Conservation (phyloP, 805 yeast genomes). For the Saccharomycopsis capsularis region DNA sequence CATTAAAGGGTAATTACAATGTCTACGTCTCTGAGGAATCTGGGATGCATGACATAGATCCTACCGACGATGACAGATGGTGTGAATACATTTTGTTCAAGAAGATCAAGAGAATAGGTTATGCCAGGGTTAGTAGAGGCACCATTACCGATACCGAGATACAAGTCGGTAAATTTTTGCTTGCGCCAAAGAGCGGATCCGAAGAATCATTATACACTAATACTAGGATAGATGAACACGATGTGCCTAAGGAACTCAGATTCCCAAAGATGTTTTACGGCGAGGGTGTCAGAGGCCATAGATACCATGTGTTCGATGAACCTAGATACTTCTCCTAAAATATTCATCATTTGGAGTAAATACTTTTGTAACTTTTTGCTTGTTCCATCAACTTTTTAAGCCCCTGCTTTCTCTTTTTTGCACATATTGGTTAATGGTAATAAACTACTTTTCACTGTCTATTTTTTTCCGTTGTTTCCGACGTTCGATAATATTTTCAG, state of each 20-base stretch:
- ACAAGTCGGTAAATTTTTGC: constrained; percentile 85
- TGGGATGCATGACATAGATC: constrained; percentile 91
- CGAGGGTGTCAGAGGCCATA: constrained; percentile 89
- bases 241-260: constrained; percentile 53
- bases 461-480: too few relatives aligned
- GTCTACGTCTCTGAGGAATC: constrained; percentile 79
- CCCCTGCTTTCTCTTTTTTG: too few relatives aligned
- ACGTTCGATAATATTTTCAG: too few relatives aligned
- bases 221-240: constrained; percentile 46
- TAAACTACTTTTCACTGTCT: too few relatives aligned
- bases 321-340: constrained; percentile 65
- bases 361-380: too few relatives aligned
- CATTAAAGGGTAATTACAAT: constrained; percentile 83
- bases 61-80: constrained; percentile 95
- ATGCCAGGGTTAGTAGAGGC: constrained; percentile 88
- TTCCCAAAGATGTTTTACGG: constrained; percentile 80
- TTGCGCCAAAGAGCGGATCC: constrained; percentile 33
- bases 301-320: constrained; percentile 89
- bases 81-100: constrained; percentile 93
- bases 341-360: too few relatives aligned
- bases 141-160: constrained; percentile 95
- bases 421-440: too few relatives aligned
- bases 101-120: constrained; percentile 78
- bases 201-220: constrained; percentile 42
- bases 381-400: too few relatives aligned